Conservation (phyloP, 23 red algal genomes). For the Gracilaria gracilis region DNA sequence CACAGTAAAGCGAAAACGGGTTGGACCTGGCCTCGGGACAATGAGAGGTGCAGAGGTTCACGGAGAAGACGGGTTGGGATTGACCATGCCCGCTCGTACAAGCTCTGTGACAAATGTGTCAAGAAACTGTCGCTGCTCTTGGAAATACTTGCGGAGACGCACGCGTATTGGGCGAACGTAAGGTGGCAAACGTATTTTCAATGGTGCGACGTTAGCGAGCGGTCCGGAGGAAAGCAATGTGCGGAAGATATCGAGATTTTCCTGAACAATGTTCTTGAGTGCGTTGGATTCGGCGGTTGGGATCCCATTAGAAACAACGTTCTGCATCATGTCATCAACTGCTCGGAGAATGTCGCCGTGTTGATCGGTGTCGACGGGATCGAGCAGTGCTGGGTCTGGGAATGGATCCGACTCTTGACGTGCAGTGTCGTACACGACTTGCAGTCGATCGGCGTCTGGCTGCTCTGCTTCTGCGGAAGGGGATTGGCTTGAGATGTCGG, state of each 20-base stretch:
- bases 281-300: neutral
- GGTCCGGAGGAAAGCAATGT: neutral
- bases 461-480: neutral
- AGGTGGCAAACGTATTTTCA: neutral
- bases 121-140: constrained; percentile 16
- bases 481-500: neutral
- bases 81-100: neutral
- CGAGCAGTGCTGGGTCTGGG: constrained; percentile 40
- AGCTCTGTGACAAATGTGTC: neutral
- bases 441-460: neutral
- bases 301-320: constrained; percentile 23
- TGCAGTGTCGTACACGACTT: constrained; percentile 35
- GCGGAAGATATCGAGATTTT: neutral
- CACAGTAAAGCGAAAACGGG: neutral
- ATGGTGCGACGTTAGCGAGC: neutral
- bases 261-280: constrained; percentile 13
- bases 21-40: neutral
- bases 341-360: constrained; percentile 23
- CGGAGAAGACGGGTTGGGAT: neutral
- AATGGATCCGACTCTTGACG: constrained; percentile 8
- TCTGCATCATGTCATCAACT: neutral
- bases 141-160: neutral
- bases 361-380: constrained; percentile 43
- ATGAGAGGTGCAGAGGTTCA: constrained; percentile 12
- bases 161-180: neutral